phyloP scores from a whole-genome alignment of 495 filamentous ascomycete species.

The Hyaloscypha bicolor region DNA sequence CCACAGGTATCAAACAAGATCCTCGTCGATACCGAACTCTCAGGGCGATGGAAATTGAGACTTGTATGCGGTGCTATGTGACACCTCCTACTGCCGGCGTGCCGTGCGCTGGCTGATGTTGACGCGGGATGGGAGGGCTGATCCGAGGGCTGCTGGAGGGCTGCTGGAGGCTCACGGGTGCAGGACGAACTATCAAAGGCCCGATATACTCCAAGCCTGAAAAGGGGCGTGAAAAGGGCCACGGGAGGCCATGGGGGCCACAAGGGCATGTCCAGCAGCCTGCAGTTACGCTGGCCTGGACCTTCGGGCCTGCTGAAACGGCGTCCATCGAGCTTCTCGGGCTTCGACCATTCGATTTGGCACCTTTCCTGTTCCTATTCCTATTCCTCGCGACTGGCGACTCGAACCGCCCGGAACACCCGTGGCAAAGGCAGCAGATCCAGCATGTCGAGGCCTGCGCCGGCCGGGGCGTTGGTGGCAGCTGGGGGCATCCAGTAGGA shows the following conservation, averaged over 20 bases:
- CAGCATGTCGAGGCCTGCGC: not conserved
- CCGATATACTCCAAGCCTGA: not conserved
- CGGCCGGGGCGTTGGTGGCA: not conserved
- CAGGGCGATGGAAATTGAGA: not conserved
- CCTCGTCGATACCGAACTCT: slow-evolving; percentile 6
- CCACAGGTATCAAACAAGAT: slow-evolving; percentile 20
- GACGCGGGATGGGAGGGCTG: not conserved
- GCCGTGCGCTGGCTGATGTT: not conserved
- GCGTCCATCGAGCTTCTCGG: not conserved
- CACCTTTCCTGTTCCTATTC: slow-evolving; percentile 18
- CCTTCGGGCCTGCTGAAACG: slow-evolving; percentile 2
- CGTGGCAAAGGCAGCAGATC: not conserved
- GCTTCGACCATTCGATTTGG: slow-evolving; percentile 2
- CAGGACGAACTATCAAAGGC: not conserved
- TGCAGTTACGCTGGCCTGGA: not conserved
- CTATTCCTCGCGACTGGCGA: too few relatives aligned
- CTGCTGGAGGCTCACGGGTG: not conserved
- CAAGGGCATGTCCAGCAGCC: not conserved
- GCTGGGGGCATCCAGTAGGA: not conserved
- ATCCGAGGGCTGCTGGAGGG: not conserved
- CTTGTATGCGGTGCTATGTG: not conserved
- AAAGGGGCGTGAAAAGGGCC: not conserved
- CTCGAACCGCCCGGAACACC: not conserved
- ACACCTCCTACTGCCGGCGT: not conserved
- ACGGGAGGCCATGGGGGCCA: not conserved